These are phyloP conservation scores for Cryomyces minteri DNA, from an alignment of 495 filamentous ascomycete genomes.

Conservation along the genomic window DNA sequence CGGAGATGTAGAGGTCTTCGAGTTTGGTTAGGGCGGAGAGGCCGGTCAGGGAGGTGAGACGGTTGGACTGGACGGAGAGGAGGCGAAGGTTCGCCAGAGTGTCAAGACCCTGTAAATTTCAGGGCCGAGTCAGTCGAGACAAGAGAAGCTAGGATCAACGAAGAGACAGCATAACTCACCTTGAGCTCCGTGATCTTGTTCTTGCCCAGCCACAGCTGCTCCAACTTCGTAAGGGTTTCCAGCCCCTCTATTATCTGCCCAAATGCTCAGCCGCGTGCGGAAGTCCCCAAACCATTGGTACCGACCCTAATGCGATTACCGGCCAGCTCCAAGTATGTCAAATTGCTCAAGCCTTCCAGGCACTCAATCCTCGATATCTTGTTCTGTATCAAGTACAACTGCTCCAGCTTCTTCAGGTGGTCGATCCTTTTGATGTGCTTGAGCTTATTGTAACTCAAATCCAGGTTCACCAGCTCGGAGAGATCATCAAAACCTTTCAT, in stretches of 20 bases:
- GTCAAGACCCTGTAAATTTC: slow-evolving; percentile 33
- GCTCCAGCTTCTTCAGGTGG: slow-evolving; percentile 59
- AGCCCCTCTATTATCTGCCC: slow-evolving; percentile 72
- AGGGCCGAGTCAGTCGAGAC: not conserved
- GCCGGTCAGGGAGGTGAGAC: slow-evolving; percentile 62
- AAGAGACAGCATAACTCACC: slow-evolving; percentile 16
- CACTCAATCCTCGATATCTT: slow-evolving; percentile 78
- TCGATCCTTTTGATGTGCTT: slow-evolving; percentile 88
- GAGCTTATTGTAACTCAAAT: slow-evolving; percentile 97
- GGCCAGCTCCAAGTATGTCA: slow-evolving; percentile 75
- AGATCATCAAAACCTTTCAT: slow-evolving; percentile 69
- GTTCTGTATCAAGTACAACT: slow-evolving; percentile 91
- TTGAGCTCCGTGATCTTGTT: slow-evolving; percentile 88
- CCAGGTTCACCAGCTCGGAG: slow-evolving; percentile 53
- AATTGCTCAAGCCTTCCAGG: slow-evolving; percentile 49
- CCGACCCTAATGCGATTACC: slow-evolving; percentile 71
- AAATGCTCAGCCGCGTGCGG: slow-evolving; percentile 1
- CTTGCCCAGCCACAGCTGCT: slow-evolving; percentile 92
- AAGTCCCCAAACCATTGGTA: not conserved
- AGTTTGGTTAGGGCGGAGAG: slow-evolving; percentile 56
- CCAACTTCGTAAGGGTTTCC: slow-evolving; percentile 50
- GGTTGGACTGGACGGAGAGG: slow-evolving; percentile 93
- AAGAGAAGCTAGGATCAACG: not conserved
- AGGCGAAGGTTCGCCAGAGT: slow-evolving; percentile 63
- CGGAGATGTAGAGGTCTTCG: slow-evolving; percentile 94